phyloP scores from a whole-genome alignment of 2,329 filamentous ascomycete species.

The Aspergillus sp. region DNA sequence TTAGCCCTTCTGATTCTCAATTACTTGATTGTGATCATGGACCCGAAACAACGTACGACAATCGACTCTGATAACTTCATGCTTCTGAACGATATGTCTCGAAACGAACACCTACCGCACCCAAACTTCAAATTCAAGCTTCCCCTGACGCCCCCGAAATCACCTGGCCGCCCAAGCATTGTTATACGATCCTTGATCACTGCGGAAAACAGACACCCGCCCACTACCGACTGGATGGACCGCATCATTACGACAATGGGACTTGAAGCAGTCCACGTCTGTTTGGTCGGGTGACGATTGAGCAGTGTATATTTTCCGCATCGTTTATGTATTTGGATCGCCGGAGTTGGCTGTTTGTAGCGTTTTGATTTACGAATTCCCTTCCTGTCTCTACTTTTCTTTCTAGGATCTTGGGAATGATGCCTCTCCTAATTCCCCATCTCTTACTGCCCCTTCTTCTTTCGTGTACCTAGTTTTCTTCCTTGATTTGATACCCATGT shows the following conservation, averaged over 20 bases:
- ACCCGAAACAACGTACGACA: conserved; percentile 23
- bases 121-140: not conserved
- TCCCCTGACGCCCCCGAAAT: conserved; percentile 22
- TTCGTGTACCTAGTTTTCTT: conserved; percentile 6
- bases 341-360: conserved; percentile 1
- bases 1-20: conserved; percentile 27
- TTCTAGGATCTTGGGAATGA: not conserved
- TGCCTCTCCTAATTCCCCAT: not conserved
- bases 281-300: conserved; percentile 18
- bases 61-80: conserved; percentile 20
- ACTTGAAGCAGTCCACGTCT: conserved; percentile 28
- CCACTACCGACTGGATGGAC: conserved; percentile 33
- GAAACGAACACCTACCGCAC: conserved; percentile 11
- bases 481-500: conserved; percentile 17
- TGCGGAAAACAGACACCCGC: conserved; percentile 21
- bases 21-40: conserved; percentile 26
- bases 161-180: conserved; percentile 18
- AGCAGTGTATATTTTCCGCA: not conserved
- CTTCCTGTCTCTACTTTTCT: not conserved
- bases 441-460: not conserved
- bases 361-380: conserved; percentile 17
- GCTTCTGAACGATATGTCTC: conserved; percentile 19
- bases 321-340: not conserved
- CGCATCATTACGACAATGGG: conserved; percentile 31
- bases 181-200: conserved; percentile 26